Evolutionary conservation across 306 rosid species (phyloP), one percentile per base, ranked within the genome.

Genomic region (Lotus japonicus): DNA sequence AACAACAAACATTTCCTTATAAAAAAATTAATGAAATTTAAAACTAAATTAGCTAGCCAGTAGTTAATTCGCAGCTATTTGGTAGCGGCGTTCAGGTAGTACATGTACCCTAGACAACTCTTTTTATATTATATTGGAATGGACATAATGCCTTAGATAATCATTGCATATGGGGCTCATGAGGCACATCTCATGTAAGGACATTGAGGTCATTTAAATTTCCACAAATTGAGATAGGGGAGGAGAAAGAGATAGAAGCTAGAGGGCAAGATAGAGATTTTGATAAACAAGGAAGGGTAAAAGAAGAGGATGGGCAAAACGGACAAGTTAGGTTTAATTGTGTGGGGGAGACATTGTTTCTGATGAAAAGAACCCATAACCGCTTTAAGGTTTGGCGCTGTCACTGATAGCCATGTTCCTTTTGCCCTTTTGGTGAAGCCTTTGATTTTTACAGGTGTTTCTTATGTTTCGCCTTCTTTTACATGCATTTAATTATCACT

Each of bases 361-460:
- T 72, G 96, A 89, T 72, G 96, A 89, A 79, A 89, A 75, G 56
- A 71, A 83, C 87, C 35, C 75, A 54, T 83, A 86, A 84, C 92
- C 58, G 96, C 87, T 83, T 72, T 73, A 62, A 63, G 81, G 90
- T 66, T 81, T 81, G 90, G 82, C 84, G 78, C 42, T 83, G 85
- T 79, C 80, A 79, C 81, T 73, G 9, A 82, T 72, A 77, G 70
- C 72, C 85, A 86, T 78, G 80, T 81, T 82, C 76, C 64, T 58
- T 77, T 82, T 67, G 36, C 82, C 76, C 73, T 78, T 80, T 76
- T 79, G 52, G 76, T 72, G 67, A 76, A 50, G 49, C 79, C 80
- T 58, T 72, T 66, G 62, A 69, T 74, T 84, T 81, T 82, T 72
- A 85, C 83, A 79, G 73, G 74, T 65, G 84, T 81, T 83, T 66